Conservation (phyloP, 371 early-diverging fungal genomes). For the Aphelidium insulamus region DNA sequence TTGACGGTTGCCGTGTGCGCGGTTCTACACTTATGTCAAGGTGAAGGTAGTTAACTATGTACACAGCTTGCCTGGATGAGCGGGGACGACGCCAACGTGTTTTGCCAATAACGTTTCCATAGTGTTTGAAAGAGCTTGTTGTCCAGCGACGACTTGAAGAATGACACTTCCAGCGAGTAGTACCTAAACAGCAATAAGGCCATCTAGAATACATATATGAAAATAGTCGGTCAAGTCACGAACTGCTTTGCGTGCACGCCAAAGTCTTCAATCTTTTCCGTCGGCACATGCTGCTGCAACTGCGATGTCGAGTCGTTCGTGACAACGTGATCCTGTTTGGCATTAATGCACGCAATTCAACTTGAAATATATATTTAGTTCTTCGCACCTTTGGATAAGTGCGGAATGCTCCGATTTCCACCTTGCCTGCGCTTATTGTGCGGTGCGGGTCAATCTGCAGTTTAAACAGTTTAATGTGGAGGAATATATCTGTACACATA, state of each 20-base stretch:
- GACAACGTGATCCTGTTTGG: slow-evolving; percentile 9
- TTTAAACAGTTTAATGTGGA: background rate
- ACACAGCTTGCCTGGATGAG: slow-evolving; percentile 47
- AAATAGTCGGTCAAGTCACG: slow-evolving; percentile 1
- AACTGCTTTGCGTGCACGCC: slow-evolving; percentile 79
- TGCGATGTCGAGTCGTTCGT: background rate
- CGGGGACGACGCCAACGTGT: slow-evolving; percentile 73
- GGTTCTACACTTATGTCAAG: too few species aligned
- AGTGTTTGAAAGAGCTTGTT: slow-evolving; percentile 59
- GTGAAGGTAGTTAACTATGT: too few species aligned
- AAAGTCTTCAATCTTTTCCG: slow-evolving; percentile 85
- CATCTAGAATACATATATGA: slow-evolving; percentile 1
- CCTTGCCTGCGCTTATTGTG: slow-evolving; percentile 85
- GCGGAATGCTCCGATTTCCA: slow-evolving; percentile 92
- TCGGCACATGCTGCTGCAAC: background rate
- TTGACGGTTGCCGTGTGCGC: too few species aligned
- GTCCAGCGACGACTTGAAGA: slow-evolving; percentile 82
- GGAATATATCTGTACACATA: background rate
- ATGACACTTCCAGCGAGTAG: slow-evolving; percentile 72
- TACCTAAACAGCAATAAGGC: slow-evolving; percentile 20
- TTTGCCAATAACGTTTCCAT: slow-evolving; percentile 94
- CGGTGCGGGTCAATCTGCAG: slow-evolving; percentile 82
- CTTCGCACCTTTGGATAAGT: slow-evolving; percentile 63
- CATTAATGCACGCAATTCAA: slow-evolving; percentile 5
- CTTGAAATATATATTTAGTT: slow-evolving; percentile 1